Conservation (phyloP, 495 filamentous ascomycete genomes). For the Talaromyces ruber region DNA sequence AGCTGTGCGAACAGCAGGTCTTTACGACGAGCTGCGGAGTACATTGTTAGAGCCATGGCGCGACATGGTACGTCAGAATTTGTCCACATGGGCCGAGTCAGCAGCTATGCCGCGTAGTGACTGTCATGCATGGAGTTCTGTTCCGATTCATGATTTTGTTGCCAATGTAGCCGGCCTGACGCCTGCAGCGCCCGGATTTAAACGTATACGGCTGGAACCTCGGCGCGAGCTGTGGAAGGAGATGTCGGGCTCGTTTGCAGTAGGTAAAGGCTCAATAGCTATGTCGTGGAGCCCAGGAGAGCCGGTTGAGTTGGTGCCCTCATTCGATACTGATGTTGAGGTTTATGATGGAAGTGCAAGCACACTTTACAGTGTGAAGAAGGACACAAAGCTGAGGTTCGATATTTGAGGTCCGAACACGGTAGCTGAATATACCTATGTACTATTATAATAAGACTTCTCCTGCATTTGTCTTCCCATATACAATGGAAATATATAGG, state of each 20-base stretch:
- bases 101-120: constrained; percentile 16
- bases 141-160: constrained; percentile 18
- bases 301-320: neutral
- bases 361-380: neutral
- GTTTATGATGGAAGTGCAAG: neutral
- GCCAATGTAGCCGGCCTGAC: constrained; percentile 13
- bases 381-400: neutral
- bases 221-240: constrained; percentile 5
- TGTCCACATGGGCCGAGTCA: constrained; percentile 22
- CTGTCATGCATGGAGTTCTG: constrained; percentile 21
- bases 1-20: constrained; percentile 12
- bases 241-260: constrained; percentile 7
- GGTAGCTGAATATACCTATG: no score
- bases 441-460: no score
- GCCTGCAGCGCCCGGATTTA: constrained; percentile 12
- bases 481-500: no score
- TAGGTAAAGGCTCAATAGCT: neutral
- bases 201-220: constrained; percentile 14
- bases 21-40: constrained; percentile 12
- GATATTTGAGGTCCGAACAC: no score
- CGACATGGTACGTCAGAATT: constrained; percentile 13
- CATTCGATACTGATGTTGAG: neutral
- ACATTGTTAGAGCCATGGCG: constrained; percentile 14
- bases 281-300: neutral
- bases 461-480: no score